Conservation (phyloP, 2,329 filamentous ascomycete genomes). For the Seiridium unicorne region DNA sequence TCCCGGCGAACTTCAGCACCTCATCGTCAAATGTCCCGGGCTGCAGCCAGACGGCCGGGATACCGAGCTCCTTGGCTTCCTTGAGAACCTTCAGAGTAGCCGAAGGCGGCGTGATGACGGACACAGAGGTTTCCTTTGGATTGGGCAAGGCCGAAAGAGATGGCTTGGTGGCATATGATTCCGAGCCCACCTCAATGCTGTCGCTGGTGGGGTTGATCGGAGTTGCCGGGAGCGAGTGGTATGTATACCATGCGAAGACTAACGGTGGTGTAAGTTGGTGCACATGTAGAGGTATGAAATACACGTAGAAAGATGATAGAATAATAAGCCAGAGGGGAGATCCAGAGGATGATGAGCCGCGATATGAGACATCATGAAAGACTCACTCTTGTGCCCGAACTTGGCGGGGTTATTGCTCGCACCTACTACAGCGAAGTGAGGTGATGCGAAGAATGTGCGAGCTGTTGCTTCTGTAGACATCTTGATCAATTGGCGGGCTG, state of each 20-base stretch:
- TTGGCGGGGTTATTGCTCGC: constrained; percentile 82
- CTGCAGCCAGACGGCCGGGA: constrained; percentile 83
- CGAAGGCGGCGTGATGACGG: constrained; percentile 81
- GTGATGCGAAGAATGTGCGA: constrained; percentile 75
- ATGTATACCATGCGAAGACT: constrained; percentile 91
- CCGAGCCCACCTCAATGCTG: constrained; percentile 58
- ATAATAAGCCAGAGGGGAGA: not conserved
- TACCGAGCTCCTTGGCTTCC: constrained; percentile 72
- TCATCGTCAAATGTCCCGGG: constrained; percentile 83
- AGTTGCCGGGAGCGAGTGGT: constrained; percentile 71
- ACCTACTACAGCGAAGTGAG: constrained; percentile 83
- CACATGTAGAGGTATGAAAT: not conserved
- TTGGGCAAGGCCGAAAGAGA: constrained; percentile 64
- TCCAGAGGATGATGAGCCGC: not conserved
- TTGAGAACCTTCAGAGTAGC: constrained; percentile 73
- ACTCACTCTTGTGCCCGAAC: constrained; percentile 81
- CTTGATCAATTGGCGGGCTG: constrained; percentile 17
- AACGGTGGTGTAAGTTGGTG: constrained; percentile 1
- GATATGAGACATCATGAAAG: not conserved
- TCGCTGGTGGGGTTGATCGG: constrained; percentile 77
- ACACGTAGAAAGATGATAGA: not conserved
- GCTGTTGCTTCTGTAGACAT: constrained; percentile 71
- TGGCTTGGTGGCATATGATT: constrained; percentile 61
- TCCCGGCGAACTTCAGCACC: constrained; percentile 57
- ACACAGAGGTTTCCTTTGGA: constrained; percentile 72